A percentile compares a stretch with the other conserved stretches of the same genome.
These are phyloP conservation scores for Clarireedia paspali DNA, from an alignment of 2,329 filamentous ascomycete species.

Conservation along the genomic window DNA sequence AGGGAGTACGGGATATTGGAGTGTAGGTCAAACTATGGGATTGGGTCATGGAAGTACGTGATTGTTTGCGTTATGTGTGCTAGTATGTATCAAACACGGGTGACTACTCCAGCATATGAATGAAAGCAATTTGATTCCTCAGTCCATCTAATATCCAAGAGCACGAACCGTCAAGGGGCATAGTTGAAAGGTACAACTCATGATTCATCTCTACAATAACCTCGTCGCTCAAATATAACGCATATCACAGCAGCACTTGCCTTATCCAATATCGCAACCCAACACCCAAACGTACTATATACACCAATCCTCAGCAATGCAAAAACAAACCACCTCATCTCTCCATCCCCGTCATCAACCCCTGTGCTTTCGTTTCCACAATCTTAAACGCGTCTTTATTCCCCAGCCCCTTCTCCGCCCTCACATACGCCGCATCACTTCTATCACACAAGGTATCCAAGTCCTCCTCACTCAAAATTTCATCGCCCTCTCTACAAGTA, in stretches of 20 bases:
- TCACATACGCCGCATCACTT: constrained; percentile 53
- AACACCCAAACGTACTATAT: neutral
- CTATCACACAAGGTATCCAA: constrained; percentile 70
- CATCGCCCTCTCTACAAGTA: constrained; percentile 48
- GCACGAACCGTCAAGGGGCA: too few species aligned
- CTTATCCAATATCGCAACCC: neutral
- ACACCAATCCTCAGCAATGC: neutral
- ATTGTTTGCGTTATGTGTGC: too few species aligned
- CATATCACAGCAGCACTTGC: neutral
- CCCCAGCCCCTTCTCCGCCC: constrained; percentile 72
- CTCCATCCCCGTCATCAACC: constrained; percentile 23
- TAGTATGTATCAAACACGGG: too few species aligned
- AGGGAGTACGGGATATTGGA: too few species aligned
- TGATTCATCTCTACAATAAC: too few species aligned
- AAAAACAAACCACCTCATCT: neutral
- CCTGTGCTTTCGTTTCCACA: constrained; percentile 64
- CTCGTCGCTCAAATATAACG: neutral
- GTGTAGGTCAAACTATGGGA: too few species aligned
- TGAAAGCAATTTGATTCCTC: too few species aligned
- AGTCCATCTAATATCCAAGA: too few species aligned
- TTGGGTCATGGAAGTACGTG: too few species aligned
- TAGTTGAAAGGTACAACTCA: too few species aligned
- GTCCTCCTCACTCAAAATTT: constrained; percentile 68
- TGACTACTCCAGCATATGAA: too few species aligned
- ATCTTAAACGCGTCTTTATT: constrained; percentile 65